Evolutionary conservation across 371 early-diverging fungal species (phyloP), one percentile per base, ranked within the genome.

Genomic region (Thermomucor indicae-seudaticae): DNA sequence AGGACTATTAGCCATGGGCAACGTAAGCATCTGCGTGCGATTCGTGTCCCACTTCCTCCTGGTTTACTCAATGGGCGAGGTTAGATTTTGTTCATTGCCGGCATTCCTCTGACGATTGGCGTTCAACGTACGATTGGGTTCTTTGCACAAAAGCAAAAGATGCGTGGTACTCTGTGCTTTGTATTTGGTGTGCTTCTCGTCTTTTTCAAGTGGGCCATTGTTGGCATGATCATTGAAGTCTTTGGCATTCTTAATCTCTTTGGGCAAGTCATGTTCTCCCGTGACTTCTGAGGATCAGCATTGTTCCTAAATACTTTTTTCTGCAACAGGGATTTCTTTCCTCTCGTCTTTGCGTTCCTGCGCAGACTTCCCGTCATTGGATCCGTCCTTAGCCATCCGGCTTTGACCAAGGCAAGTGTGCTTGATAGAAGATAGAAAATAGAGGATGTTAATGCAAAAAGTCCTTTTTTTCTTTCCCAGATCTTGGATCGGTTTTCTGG

Each of bases 281-380:
- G 34, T n/a, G n/a, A n/a, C n/a, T n/a, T n/a, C n/a, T n/a, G n/a
- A n/a, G n/a, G n/a, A n/a, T n/a, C n/a, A n/a, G n/a, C 34, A 34
- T n/a, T n/a, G 34, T n/a, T 34, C 34, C 8, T n/a, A 32, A 35
- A 47, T 49, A 5, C 42, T 14, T 48, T 25, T 19, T 12, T 17
- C n/a, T n/a, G n/a, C n/a, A n/a, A 34, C 32, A 92, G 89, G 4
- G 94, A 96, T 76, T 96, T 95, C 63, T 93, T 96, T 79, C 95
- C 95, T 0, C 85, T 88, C 28, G 84, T 89, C 20, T 60, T 93
- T 30, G 76, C 83, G 43, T 91, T 95, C 51, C 63, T 92, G 56
- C 79, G 91, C 57, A 73, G 82, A 45, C 47, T 93, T 51, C 93
- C 94, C 1, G 43, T 93, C 40, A 86, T 93, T 48, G 94, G 93